phyloP scores from a whole-genome alignment of 2,329 filamentous ascomycete species.

The Scedosporium boydii region DNA sequence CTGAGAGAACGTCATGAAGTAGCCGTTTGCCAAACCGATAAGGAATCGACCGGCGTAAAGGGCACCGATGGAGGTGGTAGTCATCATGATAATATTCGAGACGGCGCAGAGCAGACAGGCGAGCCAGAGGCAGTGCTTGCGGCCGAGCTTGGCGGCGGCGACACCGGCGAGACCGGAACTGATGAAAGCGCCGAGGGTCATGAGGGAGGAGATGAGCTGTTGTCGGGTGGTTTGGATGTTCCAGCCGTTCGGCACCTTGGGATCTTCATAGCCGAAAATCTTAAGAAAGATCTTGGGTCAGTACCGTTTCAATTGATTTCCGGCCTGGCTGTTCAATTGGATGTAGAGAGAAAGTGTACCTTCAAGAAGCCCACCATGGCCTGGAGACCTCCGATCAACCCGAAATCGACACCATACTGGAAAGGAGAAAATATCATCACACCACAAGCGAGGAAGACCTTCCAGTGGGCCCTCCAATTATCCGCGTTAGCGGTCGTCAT shows the following conservation, averaged over 20 bases:
- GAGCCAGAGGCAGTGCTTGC: conserved; percentile 28
- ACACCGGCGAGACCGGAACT: conserved; percentile 31
- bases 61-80: conserved; percentile 38
- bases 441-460: conserved; percentile 35
- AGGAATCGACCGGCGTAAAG: conserved; percentile 45
- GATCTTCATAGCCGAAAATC: conserved; percentile 26
- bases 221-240: conserved; percentile 33
- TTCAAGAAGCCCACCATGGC: conserved; percentile 40
- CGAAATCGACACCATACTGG: conserved; percentile 43
- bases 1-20: conserved; percentile 47
- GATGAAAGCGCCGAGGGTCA: conserved; percentile 37
- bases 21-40: conserved; percentile 46
- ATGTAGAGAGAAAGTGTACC: background rate
- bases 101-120: conserved; percentile 39
- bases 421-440: conserved; percentile 25
- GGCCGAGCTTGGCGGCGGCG: conserved; percentile 24
- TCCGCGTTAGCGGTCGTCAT: conserved; percentile 8
- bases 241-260: conserved; percentile 24
- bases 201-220: conserved; percentile 37
- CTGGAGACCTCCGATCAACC: conserved; percentile 39
- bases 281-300: conserved; percentile 20
- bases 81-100: conserved; percentile 49
- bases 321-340: background rate
- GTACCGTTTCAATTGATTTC: conserved; percentile 6
- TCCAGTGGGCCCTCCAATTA: conserved; percentile 31